Conservation (phyloP, 352 stramenopile genomes). For the Phytophthora aleatoria region DNA sequence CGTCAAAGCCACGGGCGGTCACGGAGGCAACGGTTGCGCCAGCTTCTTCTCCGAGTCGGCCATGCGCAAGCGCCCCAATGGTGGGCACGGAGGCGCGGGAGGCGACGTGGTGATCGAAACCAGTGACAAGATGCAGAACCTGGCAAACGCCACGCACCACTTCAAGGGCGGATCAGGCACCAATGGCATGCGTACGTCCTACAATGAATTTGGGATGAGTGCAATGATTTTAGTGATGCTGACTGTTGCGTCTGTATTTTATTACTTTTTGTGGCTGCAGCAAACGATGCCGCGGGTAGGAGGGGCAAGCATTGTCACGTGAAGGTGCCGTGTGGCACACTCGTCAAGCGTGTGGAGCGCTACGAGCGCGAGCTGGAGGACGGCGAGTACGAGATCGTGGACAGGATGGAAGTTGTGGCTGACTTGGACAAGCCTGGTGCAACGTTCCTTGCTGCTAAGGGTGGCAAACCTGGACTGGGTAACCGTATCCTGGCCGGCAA, state of each 20-base stretch:
- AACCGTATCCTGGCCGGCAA: constrained; percentile 88
- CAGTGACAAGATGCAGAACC: constrained; percentile 79
- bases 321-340: constrained; percentile 85
- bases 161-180: constrained; percentile 77
- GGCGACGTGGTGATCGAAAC: constrained; percentile 82
- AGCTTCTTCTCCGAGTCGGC: constrained; percentile 87
- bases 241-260: constrained; percentile 1
- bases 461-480: constrained; percentile 83
- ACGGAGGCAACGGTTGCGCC: constrained; percentile 88
- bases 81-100: constrained; percentile 82
- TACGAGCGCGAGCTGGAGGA: constrained; percentile 76
- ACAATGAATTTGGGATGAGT: constrained; percentile 1
- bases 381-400: constrained; percentile 83
- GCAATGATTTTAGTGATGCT: constrained; percentile 9
- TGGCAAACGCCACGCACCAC: constrained; percentile 85
- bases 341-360: constrained; percentile 87
- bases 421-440: constrained; percentile 80
- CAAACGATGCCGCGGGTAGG: constrained; percentile 77
- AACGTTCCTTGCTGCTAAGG: constrained; percentile 74
- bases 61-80: constrained; percentile 81
- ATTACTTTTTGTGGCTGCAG: constrained; percentile 29
- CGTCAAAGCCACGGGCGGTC: constrained; percentile 86
- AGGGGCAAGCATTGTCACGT: constrained; percentile 82
- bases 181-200: constrained; percentile 85
- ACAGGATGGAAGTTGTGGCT: constrained; percentile 75